Conservation (phyloP, 106 monocot species). For the Dioscorea zingiberensis region DNA sequence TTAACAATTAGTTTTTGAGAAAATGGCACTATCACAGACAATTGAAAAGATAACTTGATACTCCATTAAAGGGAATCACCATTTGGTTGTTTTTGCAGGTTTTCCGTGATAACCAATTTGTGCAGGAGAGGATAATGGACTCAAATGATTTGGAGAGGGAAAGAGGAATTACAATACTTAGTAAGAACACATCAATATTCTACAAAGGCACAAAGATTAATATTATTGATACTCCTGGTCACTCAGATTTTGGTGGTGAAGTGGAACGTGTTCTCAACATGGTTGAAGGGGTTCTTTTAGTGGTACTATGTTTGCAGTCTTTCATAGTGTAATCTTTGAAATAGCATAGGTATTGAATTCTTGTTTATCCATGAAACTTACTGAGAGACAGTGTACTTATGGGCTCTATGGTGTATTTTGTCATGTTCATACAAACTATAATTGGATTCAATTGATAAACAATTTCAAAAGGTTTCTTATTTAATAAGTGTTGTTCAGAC, state of each 20-base stretch:
- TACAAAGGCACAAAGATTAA: conserved; percentile 97
- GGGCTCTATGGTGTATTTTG: too few species aligned
- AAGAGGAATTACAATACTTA: conserved; percentile 97
- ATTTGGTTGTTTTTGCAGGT: conserved; percentile 47
- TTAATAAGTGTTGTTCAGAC: too few species aligned
- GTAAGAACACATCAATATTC: conserved; percentile 96
- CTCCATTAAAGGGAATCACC: too few species aligned
- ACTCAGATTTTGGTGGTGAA: conserved; percentile 99
- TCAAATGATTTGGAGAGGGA: conserved; percentile 95
- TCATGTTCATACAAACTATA: too few species aligned
- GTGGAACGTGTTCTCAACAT: conserved; percentile 98
- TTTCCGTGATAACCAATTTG: conserved; percentile 90
- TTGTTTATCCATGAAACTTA: too few species aligned
- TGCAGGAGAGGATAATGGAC: conserved; percentile 98
- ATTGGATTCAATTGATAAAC: too few species aligned
- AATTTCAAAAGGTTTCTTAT: too few species aligned
- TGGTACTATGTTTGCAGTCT: conserved; percentile 45
- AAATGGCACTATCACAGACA: too few species aligned
- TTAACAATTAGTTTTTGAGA: too few species aligned
- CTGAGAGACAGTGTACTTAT: too few species aligned
- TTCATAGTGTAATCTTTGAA: background rate
- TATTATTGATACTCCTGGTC: conserved; percentile 97
- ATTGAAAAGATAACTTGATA: too few species aligned
- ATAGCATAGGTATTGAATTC: too few species aligned
- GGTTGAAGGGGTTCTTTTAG: conserved; percentile 99